Conservation (phyloP, 768 basidiomycete species). For the Phanerodontia chrysosporium region DNA sequence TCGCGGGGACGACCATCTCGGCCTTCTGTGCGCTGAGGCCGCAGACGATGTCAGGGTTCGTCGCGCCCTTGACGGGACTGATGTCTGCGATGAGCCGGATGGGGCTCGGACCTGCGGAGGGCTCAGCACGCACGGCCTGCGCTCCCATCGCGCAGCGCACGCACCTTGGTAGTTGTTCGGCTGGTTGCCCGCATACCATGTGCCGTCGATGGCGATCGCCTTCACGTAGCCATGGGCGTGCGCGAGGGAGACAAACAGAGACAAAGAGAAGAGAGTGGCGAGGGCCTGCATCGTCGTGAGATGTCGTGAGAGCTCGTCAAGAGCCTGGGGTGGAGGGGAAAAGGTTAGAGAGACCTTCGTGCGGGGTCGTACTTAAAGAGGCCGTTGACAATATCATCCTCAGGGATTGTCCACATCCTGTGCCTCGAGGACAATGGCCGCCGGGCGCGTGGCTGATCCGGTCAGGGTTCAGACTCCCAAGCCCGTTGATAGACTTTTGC, state of each 20-base stretch:
- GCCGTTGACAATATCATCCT: not conserved
- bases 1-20: conserved; percentile 46
- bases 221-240: conserved; percentile 43
- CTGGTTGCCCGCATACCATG: conserved; percentile 37
- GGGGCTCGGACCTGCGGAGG: conserved; percentile 30
- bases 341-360: not conserved
- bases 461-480: not conserved
- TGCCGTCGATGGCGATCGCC: conserved; percentile 40
- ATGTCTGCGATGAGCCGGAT: conserved; percentile 42
- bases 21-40: conserved; percentile 51
- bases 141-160: not conserved
- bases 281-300: conserved; percentile 6
- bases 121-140: not conserved
- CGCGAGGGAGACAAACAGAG: conserved; percentile 22
- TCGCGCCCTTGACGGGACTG: conserved; percentile 52
- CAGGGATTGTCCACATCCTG: not conserved
- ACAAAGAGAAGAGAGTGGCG: conserved; percentile 3
- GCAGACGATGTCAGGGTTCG: conserved; percentile 55
- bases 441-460: not conserved
- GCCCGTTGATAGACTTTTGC: no score
- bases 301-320: conserved; percentile 6
- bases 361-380: not conserved
- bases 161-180: conserved; percentile 34
- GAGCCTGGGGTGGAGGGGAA: not conserved
- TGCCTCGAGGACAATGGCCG: not conserved